Conservation (phyloP, 495 filamentous ascomycete species). For the Choiromyces venosus region DNA sequence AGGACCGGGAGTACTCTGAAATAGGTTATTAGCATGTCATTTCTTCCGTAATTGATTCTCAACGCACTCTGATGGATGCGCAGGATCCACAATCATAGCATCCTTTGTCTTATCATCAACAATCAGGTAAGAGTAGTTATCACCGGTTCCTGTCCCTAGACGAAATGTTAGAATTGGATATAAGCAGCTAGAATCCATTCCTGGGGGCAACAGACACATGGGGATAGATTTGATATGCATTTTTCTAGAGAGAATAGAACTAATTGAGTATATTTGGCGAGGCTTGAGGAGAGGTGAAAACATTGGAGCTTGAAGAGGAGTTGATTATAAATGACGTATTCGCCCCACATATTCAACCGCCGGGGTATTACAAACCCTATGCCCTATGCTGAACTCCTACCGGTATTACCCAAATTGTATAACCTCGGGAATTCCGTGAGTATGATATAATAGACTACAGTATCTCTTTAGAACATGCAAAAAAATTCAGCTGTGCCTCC, state of each 20-base stretch:
- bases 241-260: slow-evolving; percentile 41
- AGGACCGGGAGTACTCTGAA: slow-evolving; percentile 73
- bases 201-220: slow-evolving; percentile 71
- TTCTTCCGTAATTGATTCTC: background rate
- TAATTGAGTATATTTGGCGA: background rate
- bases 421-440: background rate
- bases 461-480: no score
- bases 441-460: background rate
- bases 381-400: background rate
- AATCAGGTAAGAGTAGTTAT: slow-evolving; percentile 97
- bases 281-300: slow-evolving; percentile 8
- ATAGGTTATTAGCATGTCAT: background rate
- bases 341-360: background rate
- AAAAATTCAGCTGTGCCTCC: no score
- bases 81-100: slow-evolving; percentile 94
- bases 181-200: background rate
- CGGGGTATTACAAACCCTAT: background rate
- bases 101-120: slow-evolving; percentile 83
- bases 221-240: slow-evolving; percentile 99
- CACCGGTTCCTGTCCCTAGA: slow-evolving; percentile 76
- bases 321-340: background rate
- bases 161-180: slow-evolving; percentile 10
- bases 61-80: slow-evolving; percentile 81
- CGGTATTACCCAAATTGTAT: background rate
- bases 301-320: slow-evolving; percentile 11